Evolutionary conservation across 306 rosid species (phyloP).

Genomic region (Trichosanthes truncata): DNA sequence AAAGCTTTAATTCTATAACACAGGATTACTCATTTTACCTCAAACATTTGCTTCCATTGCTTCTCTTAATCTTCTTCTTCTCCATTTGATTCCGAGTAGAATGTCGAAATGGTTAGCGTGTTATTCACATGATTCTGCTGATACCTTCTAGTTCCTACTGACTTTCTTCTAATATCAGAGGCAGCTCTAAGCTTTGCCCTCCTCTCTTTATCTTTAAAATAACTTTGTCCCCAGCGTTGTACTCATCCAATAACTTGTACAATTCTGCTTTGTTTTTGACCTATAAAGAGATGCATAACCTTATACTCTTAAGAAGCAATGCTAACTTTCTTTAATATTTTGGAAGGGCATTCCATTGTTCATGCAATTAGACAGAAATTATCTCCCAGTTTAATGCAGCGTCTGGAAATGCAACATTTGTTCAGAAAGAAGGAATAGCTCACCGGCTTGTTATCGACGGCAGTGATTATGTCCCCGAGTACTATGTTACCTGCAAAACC

Average conservation of each 20-base stretch:
- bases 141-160: not conserved
- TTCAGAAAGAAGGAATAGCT: constrained; percentile 21
- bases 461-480: constrained; percentile 78
- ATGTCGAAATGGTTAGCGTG: not conserved
- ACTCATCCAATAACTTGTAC: constrained; percentile 65
- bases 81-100: not conserved
- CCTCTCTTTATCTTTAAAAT: constrained; percentile 55
- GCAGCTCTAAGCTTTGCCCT: constrained; percentile 53
- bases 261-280: constrained; percentile 77
- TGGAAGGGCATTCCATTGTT: not conserved
- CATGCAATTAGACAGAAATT: not conserved
- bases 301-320: not conserved
- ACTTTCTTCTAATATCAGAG: constrained; percentile 52
- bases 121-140: not conserved
- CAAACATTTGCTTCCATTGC: not conserved
- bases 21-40: not conserved
- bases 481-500: constrained; percentile 85
- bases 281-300: constrained; percentile 24
- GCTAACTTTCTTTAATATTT: not conserved
- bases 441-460: constrained; percentile 75
- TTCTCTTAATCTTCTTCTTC: not conserved
- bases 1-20: not conserved
- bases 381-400: not conserved
- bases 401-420: constrained; percentile 6
- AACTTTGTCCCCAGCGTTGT: constrained; percentile 61